These are phyloP conservation scores for Manihot esculenta DNA, from an alignment of 441 rosid genomes.

Conservation along the genomic window DNA sequence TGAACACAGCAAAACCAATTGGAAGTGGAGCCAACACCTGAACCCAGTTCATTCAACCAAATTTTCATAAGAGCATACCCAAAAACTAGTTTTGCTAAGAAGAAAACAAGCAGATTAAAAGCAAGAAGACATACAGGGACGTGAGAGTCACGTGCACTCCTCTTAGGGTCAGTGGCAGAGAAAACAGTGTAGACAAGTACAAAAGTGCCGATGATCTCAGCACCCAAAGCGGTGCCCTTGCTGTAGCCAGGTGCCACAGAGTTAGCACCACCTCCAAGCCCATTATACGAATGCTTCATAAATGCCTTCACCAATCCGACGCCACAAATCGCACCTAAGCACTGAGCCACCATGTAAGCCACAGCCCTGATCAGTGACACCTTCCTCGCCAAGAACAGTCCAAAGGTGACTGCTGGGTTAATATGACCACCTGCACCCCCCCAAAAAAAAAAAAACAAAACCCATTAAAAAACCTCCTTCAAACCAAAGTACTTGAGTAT, in stretches of 20 bases:
- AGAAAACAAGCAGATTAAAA: neutral
- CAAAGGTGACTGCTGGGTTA: constrained; percentile 88
- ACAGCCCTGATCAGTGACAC: constrained; percentile 64
- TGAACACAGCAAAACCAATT: constrained; percentile 81
- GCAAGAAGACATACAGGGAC: constrained; percentile 48
- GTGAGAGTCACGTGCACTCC: constrained; percentile 85
- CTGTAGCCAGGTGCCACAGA: constrained; percentile 50
- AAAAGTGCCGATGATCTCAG: constrained; percentile 70
- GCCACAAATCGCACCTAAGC: constrained; percentile 75
- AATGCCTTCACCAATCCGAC: constrained; percentile 84
- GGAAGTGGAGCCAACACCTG: constrained; percentile 87
- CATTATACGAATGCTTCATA: constrained; percentile 55
- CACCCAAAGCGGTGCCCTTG: constrained; percentile 69
- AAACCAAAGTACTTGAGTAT: neutral
- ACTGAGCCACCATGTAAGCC: constrained; percentile 76
- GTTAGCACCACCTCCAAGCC: constrained; percentile 72
- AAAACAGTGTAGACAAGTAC: constrained; percentile 75
- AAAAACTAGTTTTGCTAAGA: too few species aligned
- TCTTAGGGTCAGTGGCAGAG: constrained; percentile 90
- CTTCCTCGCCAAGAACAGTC: constrained; percentile 72
- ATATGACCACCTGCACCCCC: constrained; percentile 76
- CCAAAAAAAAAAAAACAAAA: constrained; percentile 15
- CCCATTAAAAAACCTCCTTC: neutral
- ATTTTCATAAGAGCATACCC: neutral
- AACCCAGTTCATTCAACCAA: neutral